phyloP scores from a whole-genome alignment of 768 basidiomycete genomes.

The Myochromella boudieri region DNA sequence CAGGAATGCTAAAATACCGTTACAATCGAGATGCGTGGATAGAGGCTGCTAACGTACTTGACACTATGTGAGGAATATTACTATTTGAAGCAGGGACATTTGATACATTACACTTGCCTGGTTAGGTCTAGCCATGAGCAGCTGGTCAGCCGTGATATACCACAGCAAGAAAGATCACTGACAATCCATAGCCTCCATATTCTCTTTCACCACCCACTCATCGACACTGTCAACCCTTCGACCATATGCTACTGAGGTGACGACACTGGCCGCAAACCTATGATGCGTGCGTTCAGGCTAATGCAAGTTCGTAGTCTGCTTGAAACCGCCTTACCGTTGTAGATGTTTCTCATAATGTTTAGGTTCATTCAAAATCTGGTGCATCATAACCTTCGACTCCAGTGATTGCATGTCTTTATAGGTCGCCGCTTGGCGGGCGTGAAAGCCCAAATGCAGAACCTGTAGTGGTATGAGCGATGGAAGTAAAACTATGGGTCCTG shows the following conservation, averaged over 20 bases:
- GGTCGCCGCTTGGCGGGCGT: conserved; percentile 37
- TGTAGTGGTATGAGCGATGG: conserved; percentile 9
- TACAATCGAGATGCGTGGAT: background rate
- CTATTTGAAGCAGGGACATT: background rate
- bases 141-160: background rate
- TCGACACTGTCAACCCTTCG: conserved; percentile 41
- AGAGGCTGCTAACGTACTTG: background rate
- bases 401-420: conserved; percentile 48
- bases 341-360: conserved; percentile 38
- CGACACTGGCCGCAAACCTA: conserved; percentile 46
- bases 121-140: conserved; percentile 14
- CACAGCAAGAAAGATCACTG: conserved; percentile 12
- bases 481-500: background rate
- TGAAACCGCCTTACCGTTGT: conserved; percentile 31
- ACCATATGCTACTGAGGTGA: conserved; percentile 44
- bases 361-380: conserved; percentile 39
- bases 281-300: background rate
- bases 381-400: conserved; percentile 44
- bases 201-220: conserved; percentile 48
- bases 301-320: background rate
- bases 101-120: conserved; percentile 15
- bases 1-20: conserved; percentile 36
- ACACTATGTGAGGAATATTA: background rate
- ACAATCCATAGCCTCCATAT: conserved; percentile 44
- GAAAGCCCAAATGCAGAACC: conserved; percentile 46